These are phyloP conservation scores for Syncephalis fuscata DNA, from an alignment of 371 early-diverging fungal genomes.

Conservation along the genomic window DNA sequence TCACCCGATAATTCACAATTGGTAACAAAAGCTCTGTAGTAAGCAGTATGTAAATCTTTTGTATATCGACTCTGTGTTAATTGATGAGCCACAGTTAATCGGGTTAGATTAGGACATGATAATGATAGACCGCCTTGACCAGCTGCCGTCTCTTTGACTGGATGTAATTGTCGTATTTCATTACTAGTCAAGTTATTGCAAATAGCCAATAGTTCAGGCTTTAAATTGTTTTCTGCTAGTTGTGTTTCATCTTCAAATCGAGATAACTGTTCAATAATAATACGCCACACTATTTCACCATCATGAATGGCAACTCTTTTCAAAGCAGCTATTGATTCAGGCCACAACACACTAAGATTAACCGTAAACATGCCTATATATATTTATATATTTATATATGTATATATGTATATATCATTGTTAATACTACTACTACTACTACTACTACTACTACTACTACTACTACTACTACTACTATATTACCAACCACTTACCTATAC, in stretches of 20 bases:
- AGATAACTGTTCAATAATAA: conserved; percentile 32
- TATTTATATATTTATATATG: not conserved
- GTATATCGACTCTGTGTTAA: conserved; percentile 13
- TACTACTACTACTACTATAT: not conserved
- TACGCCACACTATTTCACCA: conserved; percentile 36
- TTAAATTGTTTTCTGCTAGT: conserved; percentile 33
- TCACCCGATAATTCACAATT: conserved; percentile 19
- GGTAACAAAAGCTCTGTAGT: conserved; percentile 4
- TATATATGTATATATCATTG: not conserved
- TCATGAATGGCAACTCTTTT: conserved; percentile 27
- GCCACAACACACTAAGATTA: conserved; percentile 74
- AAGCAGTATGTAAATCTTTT: not conserved
- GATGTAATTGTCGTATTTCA: not conserved
- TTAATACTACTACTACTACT: not conserved
- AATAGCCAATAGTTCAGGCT: conserved; percentile 12
- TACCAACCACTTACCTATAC: conserved; percentile 28
- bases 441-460: not conserved
- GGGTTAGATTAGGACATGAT: conserved; percentile 30
- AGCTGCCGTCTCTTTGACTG: not conserved
- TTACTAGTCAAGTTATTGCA: conserved; percentile 6
- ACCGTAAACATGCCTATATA: conserved; percentile 35
- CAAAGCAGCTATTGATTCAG: conserved; percentile 45
- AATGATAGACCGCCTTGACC: conserved; percentile 28
- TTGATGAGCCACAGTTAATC: not conserved
- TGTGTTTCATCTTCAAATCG: conserved; percentile 35